Evolutionary conservation across 306 rosid species (phyloP).

Genomic region (Lotus japonicus): DNA sequence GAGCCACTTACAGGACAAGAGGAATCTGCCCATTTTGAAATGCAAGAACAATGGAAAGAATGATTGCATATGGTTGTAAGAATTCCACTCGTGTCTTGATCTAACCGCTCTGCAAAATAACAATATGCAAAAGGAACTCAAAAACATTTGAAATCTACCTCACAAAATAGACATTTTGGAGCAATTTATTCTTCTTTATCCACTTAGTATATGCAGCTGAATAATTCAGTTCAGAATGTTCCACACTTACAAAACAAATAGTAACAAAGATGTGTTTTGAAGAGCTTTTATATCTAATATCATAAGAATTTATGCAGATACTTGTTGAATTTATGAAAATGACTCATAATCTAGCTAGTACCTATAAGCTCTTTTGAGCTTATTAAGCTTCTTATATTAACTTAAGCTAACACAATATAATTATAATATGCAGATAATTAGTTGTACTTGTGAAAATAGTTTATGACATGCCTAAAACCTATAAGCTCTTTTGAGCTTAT

Average conservation of each 20-base stretch:
- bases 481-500: no score
- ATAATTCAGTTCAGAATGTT: not conserved
- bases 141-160: not conserved
- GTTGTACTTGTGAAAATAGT: no score
- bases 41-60: slow-evolving; percentile 93
- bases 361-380: no score
- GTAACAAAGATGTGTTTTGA: not conserved
- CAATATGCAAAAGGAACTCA: not conserved
- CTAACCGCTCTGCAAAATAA: slow-evolving; percentile 66
- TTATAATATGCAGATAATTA: no score
- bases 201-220: not conserved
- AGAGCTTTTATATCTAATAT: no score
- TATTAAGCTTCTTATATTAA: no score
- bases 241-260: not conserved
- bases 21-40: slow-evolving; percentile 92
- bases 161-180: not conserved
- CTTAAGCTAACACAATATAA: no score
- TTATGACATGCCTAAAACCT: no score
- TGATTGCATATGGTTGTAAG: slow-evolving; percentile 97
- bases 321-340: no score
- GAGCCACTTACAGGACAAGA: slow-evolving; percentile 85
- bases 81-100: slow-evolving; percentile 81
- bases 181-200: not conserved
- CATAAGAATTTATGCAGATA: no score
- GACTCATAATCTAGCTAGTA: no score